Evolutionary conservation across 176 grass and related monocot species (phyloP).

Genomic region (Ensete glaucum): DNA sequence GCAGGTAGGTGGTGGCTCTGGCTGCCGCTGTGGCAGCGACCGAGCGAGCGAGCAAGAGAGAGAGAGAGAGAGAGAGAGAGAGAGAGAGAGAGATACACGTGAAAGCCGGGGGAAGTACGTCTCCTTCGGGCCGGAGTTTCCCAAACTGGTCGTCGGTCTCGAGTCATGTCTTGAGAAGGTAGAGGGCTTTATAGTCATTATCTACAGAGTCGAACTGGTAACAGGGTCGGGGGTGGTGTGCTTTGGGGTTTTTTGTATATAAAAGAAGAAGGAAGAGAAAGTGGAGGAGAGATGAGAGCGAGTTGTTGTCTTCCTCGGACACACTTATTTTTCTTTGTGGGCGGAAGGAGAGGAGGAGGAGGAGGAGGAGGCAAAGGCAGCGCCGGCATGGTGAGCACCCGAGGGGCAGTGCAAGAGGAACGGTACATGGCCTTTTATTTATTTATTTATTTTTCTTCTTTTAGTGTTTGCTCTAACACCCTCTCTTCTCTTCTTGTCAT

Average conservation of each 20-base stretch:
- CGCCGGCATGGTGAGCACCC: neutral
- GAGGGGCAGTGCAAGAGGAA: neutral
- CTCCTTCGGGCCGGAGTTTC: neutral
- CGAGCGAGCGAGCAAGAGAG: neutral
- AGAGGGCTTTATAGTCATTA: neutral
- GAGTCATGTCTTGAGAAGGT: neutral
- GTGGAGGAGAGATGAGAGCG: neutral
- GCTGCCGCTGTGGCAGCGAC: too few relatives aligned
- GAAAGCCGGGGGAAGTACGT: slow-evolving; percentile 15
- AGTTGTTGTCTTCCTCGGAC: neutral
- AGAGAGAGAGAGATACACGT: neutral
- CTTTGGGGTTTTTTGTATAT: neutral
- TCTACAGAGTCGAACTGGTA: neutral
- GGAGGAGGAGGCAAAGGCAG: neutral
- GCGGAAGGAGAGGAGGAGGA: neutral
- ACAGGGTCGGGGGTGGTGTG: neutral
- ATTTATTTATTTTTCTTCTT: too few relatives aligned
- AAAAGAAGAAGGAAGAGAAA: neutral
- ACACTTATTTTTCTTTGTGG: neutral
- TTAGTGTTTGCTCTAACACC: neutral
- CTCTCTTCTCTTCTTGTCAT: neutral
- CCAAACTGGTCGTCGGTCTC: neutral
- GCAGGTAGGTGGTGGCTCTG: neutral
- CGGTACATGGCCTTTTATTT: neutral
- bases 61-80: neutral